phyloP scores from a whole-genome alignment of 2,329 filamentous ascomycete species.

The Dactylonectria estremocensis region DNA sequence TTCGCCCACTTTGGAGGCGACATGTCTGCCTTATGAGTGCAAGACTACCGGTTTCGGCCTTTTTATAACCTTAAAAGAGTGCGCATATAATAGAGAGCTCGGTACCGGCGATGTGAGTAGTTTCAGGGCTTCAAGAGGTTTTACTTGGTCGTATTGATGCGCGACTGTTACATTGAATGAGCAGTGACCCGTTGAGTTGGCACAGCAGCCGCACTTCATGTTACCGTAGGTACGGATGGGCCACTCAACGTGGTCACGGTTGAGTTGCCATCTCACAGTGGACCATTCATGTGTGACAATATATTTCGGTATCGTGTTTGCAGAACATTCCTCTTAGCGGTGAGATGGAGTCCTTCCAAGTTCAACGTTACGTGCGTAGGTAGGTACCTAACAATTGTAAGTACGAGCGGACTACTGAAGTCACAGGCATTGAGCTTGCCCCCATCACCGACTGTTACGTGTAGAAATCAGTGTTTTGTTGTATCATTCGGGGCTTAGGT shows the following conservation, averaged over 20 bases:
- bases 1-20: constrained; percentile 18
- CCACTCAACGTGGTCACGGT: not conserved
- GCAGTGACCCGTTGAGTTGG: not conserved
- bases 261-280: not conserved
- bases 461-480: not conserved
- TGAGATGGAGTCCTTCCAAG: not conserved
- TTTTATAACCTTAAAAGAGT: not conserved
- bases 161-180: not conserved
- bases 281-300: not conserved
- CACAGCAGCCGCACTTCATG: not conserved
- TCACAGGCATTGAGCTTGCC: not conserved
- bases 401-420: not conserved
- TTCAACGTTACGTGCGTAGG: too few relatives aligned
- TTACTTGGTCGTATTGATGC: not conserved
- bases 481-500: not conserved
- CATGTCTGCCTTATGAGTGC: not conserved
- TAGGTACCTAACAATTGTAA: not conserved
- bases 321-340: not conserved
- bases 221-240: not conserved
- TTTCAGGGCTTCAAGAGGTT: not conserved
- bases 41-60: not conserved
- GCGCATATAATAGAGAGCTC: not conserved
- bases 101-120: not conserved
- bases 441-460: not conserved
- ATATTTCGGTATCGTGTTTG: not conserved